Conservation (phyloP, 305 asterid genomes). For the Fraxinus sp. region DNA sequence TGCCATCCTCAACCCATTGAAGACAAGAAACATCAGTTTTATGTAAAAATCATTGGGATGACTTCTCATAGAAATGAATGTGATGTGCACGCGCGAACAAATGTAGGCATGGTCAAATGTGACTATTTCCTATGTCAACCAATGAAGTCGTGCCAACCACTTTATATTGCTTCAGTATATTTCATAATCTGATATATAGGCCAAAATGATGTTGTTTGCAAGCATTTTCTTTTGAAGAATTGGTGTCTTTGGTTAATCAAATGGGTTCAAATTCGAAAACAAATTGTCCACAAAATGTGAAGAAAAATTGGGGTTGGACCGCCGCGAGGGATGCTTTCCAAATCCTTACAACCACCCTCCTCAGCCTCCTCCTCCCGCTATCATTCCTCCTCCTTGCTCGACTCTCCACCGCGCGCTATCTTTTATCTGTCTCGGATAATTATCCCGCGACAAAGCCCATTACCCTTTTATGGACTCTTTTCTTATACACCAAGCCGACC, state of each 20-base stretch:
- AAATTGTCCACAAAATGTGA: neutral
- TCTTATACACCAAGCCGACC: conserved; percentile 40
- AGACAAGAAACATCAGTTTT: neutral
- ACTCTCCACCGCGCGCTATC: conserved; percentile 56
- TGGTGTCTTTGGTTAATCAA: neutral
- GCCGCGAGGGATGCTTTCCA: conserved; percentile 34
- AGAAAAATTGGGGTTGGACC: neutral
- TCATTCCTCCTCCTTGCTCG: conserved; percentile 75
- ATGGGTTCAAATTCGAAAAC: conserved; percentile 28
- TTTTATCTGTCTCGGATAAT: conserved; percentile 29
- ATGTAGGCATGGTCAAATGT: neutral
- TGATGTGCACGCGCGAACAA: neutral
- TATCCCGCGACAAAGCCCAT: conserved; percentile 14
- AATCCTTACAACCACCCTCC: conserved; percentile 48
- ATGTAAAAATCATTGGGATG: neutral
- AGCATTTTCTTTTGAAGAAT: neutral
- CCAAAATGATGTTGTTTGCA: neutral
- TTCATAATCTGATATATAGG: neutral
- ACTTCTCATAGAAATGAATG: neutral
- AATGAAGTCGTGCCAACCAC: conserved; percentile 49
- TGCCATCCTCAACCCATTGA: neutral
- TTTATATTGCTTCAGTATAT: neutral
- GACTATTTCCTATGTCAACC: neutral
- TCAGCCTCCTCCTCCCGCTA: conserved; percentile 79
- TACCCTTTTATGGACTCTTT: conserved; percentile 29